These are phyloP conservation scores for Dothistroma pini DNA, from an alignment of 2,329 filamentous ascomycete genomes.

Conservation along the genomic window DNA sequence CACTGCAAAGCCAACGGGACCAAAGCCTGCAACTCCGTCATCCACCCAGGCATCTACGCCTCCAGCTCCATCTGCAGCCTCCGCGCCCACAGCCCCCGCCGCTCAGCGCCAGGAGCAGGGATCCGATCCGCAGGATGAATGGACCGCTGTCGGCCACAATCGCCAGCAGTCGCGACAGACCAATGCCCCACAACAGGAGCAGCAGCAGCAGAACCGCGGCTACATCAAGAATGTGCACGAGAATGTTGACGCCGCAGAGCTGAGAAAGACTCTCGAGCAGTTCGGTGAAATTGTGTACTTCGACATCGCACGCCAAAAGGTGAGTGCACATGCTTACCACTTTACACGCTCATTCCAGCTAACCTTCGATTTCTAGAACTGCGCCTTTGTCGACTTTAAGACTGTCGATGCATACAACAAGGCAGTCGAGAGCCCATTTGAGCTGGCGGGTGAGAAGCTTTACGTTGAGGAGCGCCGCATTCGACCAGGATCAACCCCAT, in stretches of 20 bases:
- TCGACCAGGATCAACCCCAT: conserved; percentile 37
- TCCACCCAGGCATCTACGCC: conserved; percentile 14
- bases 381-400: conserved; percentile 92
- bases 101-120: conserved; percentile 37
- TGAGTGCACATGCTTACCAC: conserved; percentile 41
- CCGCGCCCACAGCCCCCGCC: conserved; percentile 19
- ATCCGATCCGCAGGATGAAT: conserved; percentile 62
- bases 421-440: conserved; percentile 76
- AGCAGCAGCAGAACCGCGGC: conserved; percentile 66
- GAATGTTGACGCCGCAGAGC: conserved; percentile 70
- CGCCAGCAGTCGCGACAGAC: conserved; percentile 70
- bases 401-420: conserved; percentile 76
- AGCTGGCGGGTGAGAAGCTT: conserved; percentile 76
- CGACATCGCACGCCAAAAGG: conserved; percentile 69
- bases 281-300: conserved; percentile 64
- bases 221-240: conserved; percentile 97
- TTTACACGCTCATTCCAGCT: not conserved
- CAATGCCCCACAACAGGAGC: conserved; percentile 62
- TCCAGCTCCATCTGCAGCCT: conserved; percentile 32
- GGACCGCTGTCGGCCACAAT: conserved; percentile 86
- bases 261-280: conserved; percentile 66
- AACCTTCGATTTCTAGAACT: conserved; percentile 62
- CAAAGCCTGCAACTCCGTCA: conserved; percentile 29
- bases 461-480: conserved; percentile 84
- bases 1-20: conserved; percentile 27